Evolutionary conservation across 2,329 filamentous ascomycete species (phyloP).

Genomic region (Trichoderma arundinaceum): DNA sequence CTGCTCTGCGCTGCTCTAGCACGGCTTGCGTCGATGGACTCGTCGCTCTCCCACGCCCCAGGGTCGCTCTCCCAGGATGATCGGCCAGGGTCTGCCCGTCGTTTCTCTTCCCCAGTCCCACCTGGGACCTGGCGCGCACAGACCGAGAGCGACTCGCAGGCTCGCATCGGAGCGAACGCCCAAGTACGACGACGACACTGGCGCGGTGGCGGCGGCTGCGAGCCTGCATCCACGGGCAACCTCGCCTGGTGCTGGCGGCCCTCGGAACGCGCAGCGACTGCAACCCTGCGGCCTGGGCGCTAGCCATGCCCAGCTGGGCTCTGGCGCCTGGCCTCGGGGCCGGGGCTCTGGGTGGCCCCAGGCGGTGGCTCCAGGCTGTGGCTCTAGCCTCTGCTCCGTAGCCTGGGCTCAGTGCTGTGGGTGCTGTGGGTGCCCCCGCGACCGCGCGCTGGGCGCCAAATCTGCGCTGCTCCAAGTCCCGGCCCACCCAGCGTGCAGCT

Average conservation of each 20-base stretch:
- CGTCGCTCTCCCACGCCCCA: background rate
- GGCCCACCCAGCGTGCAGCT: slow-evolving; percentile 32
- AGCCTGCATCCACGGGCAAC: slow-evolving; percentile 18
- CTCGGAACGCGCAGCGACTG: slow-evolving; percentile 25
- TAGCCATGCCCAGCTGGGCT: slow-evolving; percentile 30
- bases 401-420: slow-evolving; percentile 12
- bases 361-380: slow-evolving; percentile 13
- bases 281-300: slow-evolving; percentile 14
- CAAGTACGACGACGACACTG: slow-evolving; percentile 15
- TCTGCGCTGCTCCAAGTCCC: slow-evolving; percentile 12
- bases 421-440: background rate
- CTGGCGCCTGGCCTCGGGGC: slow-evolving; percentile 17
- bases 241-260: slow-evolving; percentile 15
- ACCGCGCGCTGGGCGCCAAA: slow-evolving; percentile 13
- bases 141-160: slow-evolving; percentile 28
- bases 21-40: no score
- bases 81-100: background rate
- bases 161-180: slow-evolving; percentile 20
- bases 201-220: slow-evolving; percentile 22
- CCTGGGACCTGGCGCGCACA: slow-evolving; percentile 20
- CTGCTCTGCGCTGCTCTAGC: no score
- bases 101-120: slow-evolving; percentile 28
- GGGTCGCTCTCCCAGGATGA: background rate
- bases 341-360: slow-evolving; percentile 19
- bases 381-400: slow-evolving; percentile 15